Evolutionary conservation across 768 basidiomycete species (phyloP), one percentile per base, ranked within the genome.

Genomic region (Leccinum ochraceum): DNA sequence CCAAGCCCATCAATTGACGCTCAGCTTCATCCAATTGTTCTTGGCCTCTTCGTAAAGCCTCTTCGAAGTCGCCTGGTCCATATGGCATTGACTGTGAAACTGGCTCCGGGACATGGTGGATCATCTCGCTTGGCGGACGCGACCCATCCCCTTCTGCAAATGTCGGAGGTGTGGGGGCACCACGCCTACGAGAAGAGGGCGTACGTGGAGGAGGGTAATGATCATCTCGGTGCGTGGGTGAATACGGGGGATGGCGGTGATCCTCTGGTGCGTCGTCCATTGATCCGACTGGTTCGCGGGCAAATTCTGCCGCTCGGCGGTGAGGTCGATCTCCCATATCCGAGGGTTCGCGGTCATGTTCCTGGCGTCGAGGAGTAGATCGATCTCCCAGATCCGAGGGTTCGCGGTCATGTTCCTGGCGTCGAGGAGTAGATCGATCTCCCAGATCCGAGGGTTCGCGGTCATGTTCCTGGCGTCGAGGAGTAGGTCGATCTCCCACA

Each of bases 1-100:
- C 76, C 6, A 82, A 76, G 32, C 82, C 76, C 4, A 78, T 76
- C 13, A 91, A 68, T 22, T 79, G 79, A 20, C 76, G 72, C 54
- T 86, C 83, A 20, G 83, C 78, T 0, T 84, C 86, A 10, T 80
- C 80, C 26, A 92, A 77, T 20, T 83, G 83, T 58, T 85, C 80
- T 1, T 83, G 73, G 10, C 82, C 82, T 34, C 67, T 76, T 14
- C 73, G 73, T 54, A 82, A 67, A 51, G 81, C 81, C 36, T 85
- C 80, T 56, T 83, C 82, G 26, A 74, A 71, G 3, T 73, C 74
- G 7, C 65, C 72, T 9, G 72, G 74, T 9, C 66, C 73, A 5
- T 71, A 63, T 14, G 58, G 51, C 10, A 46, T 22, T 22, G 60
- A 56, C 8, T 61, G 60, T 8, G 60, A 56, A 24, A 22, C 37